Evolutionary conservation across 2,329 filamentous ascomycete genomes (phyloP).

Genomic region (Botrytis tulipae): DNA sequence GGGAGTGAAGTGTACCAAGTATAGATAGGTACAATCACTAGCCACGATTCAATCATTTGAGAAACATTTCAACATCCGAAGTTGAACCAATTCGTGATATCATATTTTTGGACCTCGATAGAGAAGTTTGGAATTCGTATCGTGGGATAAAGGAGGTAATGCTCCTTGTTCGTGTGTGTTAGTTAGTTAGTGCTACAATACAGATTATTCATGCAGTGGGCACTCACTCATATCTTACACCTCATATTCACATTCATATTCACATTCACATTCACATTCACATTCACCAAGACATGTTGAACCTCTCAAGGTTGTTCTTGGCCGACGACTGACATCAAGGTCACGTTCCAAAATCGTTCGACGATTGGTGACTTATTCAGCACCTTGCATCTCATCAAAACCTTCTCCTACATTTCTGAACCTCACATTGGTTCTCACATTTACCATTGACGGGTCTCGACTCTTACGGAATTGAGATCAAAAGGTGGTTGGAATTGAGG

Average conservation of each 20-base stretch:
- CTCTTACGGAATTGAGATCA: background rate
- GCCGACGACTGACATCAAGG: background rate
- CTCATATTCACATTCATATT: no score
- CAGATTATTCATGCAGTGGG: background rate
- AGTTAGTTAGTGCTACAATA: background rate
- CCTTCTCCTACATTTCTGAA: background rate
- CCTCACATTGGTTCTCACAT: background rate
- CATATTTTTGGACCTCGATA: background rate
- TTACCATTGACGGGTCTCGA: background rate
- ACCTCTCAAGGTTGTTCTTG: background rate
- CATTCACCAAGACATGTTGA: background rate
- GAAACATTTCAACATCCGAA: background rate
- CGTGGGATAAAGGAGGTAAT: background rate
- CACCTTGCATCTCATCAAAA: background rate
- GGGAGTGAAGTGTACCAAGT: background rate
- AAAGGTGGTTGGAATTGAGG: background rate
- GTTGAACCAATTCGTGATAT: background rate
- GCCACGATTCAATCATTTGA: background rate
- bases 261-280: background rate
- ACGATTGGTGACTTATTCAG: background rate
- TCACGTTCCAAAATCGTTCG: background rate
- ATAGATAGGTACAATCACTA: background rate
- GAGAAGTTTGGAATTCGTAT: background rate
- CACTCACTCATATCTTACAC: no score
- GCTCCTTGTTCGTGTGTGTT: background rate